Evolutionary conservation across 2,329 filamentous ascomycete genomes (phyloP), one percentile per base, ranked within the genome.

Genomic region (Fusarium heterosporum): DNA sequence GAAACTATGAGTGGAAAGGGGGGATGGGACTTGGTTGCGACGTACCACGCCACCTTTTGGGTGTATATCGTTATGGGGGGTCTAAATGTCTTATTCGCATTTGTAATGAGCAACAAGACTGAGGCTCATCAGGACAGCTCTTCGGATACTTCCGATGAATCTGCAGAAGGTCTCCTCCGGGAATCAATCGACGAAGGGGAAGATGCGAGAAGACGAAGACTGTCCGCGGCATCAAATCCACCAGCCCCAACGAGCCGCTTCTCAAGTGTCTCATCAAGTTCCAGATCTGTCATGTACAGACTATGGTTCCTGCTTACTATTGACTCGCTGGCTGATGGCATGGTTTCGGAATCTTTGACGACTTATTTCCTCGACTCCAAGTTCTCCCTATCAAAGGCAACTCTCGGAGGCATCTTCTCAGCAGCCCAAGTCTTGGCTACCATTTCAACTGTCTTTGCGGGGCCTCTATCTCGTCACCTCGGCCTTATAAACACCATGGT

Each of bases 401-500:
- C 81, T 0, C 82, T 90, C 1, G 88, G 88, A 40, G 85, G 88
- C 67, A 83, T 90, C 41, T 80, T 84, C 30, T 87, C 85, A 2
- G 77, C 79, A 7, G 80, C 79, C 36, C 83, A 88, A 75, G 76
- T 90, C 68, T 78, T 89, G 9, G 82, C 82, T 8, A 81, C 85
- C 4, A 69, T 86, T 17, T 84, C 84, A 0, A 82, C 84, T 3
- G 76, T 88, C 22, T 87, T 89, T 61, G 85, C 86, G 0, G 85
- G 85, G 0, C 87, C 87, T 0, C 77, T 89, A 4, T 81, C 86
- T 1, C 83, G 85, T 14, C 81, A 82, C 64, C 83, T 90, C 19
- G 87, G 87, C 1, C 80, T 89, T 1, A 83, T 89, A 73, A 89
- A 88, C 74, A 89, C 87, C 71, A 90, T 87, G 85, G 85, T 87